Conservation (phyloP, 1,139 yeast genomes). For the Taphrina communis region DNA sequence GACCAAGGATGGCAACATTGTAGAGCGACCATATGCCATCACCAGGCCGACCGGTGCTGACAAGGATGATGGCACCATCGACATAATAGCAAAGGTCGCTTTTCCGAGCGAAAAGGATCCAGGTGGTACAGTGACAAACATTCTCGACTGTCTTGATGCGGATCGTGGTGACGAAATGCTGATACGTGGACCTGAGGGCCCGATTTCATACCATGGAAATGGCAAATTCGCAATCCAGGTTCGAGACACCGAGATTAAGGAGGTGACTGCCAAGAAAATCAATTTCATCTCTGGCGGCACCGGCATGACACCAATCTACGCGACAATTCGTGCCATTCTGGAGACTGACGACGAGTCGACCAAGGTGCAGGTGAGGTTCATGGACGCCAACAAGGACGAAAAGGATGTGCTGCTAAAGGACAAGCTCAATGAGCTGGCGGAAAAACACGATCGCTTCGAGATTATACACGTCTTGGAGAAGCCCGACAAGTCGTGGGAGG, state of each 20-base stretch:
- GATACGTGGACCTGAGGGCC: conserved; percentile 34
- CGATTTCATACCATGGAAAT: conserved; percentile 21
- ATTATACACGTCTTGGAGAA: conserved; percentile 32
- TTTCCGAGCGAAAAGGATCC: conserved; percentile 38
- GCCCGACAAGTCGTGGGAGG: conserved; percentile 11
- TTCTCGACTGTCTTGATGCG: conserved; percentile 26
- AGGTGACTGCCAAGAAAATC: conserved; percentile 12
- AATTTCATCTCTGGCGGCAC: conserved; percentile 39
- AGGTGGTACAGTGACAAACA: conserved; percentile 30
- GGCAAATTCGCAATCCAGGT: conserved; percentile 23
- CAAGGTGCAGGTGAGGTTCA: conserved; percentile 17
- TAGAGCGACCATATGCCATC: conserved; percentile 37
- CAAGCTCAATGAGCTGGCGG: conserved; percentile 10
- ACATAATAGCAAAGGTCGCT: conserved; percentile 26
- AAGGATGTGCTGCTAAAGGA: conserved; percentile 24
- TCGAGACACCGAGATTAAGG: conserved; percentile 7
- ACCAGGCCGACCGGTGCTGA: conserved; percentile 30
- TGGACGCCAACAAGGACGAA: conserved; percentile 29
- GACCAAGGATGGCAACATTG: conserved; percentile 23
- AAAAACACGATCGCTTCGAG: conserved; percentile 15
- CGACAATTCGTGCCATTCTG: conserved; percentile 29
- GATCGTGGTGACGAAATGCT: conserved; percentile 35
- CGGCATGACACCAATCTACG: conserved; percentile 38
- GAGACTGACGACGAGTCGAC: conserved; percentile 18
- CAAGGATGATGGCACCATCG: conserved; percentile 35